Conservation (phyloP, 129 eudicot species). For the Flaveria brownii region DNA sequence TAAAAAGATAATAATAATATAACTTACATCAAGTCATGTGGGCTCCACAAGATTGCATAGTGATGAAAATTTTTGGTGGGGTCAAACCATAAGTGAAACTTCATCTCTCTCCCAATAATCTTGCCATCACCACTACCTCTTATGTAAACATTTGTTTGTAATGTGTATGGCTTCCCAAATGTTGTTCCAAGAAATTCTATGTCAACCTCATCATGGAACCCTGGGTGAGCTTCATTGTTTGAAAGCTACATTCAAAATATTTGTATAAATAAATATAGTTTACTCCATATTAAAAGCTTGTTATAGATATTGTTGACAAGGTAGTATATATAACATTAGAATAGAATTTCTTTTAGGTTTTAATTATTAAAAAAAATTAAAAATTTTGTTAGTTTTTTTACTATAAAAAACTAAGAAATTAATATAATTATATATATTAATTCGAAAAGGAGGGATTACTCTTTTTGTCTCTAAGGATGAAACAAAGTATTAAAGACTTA, state of each 20-base stretch:
- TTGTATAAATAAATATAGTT: neutral
- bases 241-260: constrained; percentile 39
- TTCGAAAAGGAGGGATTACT: neutral
- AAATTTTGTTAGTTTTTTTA: too few relatives aligned
- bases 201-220: constrained; percentile 68
- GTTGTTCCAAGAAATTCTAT: constrained; percentile 72
- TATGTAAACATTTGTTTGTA: constrained; percentile 66
- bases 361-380: too few relatives aligned
- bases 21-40: constrained; percentile 55
- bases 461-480: neutral
- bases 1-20: neutral
- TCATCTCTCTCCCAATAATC: constrained; percentile 69
- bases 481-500: neutral
- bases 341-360: too few relatives aligned
- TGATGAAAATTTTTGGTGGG: constrained; percentile 59
- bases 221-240: constrained; percentile 65
- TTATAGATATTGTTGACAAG: neutral
- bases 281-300: neutral
- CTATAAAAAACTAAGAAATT: neutral
- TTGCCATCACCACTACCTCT: constrained; percentile 70
- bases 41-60: constrained; percentile 70
- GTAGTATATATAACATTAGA: neutral
- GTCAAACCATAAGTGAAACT: constrained; percentile 72
- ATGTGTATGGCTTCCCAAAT: constrained; percentile 65
- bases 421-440: neutral